phyloP scores from a whole-genome alignment of 495 filamentous ascomycete genomes.

The Bryoglossum gracile region DNA sequence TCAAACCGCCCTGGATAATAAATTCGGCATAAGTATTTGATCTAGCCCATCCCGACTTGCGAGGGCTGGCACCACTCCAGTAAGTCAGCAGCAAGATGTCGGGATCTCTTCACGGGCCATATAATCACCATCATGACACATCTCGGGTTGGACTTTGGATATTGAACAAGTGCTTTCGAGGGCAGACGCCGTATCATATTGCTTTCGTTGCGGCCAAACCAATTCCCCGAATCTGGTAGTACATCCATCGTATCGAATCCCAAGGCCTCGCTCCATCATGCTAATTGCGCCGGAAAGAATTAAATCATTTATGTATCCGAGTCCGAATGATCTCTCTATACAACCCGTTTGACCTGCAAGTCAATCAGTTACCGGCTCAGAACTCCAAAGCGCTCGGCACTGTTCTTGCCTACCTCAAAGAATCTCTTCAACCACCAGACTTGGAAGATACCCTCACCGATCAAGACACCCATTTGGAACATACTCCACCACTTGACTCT shows the following conservation, averaged over 20 bases:
- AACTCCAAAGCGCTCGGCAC: slow-evolving; percentile 19
- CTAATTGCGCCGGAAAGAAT: slow-evolving; percentile 19
- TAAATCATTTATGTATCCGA: slow-evolving; percentile 8
- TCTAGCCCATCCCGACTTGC: too few relatives aligned
- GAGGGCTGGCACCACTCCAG: too few relatives aligned
- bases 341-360: slow-evolving; percentile 29
- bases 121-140: too few relatives aligned
- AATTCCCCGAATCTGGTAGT: not conserved
- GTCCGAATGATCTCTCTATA: slow-evolving; percentile 14
- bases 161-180: too few relatives aligned
- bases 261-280: slow-evolving; percentile 8
- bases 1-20: too few relatives aligned
- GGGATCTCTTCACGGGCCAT: too few relatives aligned
- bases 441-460: slow-evolving; percentile 92
- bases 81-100: too few relatives aligned
- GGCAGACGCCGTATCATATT: too few relatives aligned
- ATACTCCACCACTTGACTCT: slow-evolving; percentile 99
- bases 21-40: too few relatives aligned
- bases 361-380: slow-evolving; percentile 24
- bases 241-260: slow-evolving; percentile 3
- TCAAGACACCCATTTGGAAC: slow-evolving; percentile 84
- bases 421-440: slow-evolving; percentile 99
- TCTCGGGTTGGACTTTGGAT: too few relatives aligned
- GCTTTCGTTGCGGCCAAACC: too few relatives aligned
- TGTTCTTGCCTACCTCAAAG: slow-evolving; percentile 69